These are phyloP conservation scores for Calamus simplicifolius DNA, from an alignment of 176 grass and related monocot genomes.

Conservation along the genomic window DNA sequence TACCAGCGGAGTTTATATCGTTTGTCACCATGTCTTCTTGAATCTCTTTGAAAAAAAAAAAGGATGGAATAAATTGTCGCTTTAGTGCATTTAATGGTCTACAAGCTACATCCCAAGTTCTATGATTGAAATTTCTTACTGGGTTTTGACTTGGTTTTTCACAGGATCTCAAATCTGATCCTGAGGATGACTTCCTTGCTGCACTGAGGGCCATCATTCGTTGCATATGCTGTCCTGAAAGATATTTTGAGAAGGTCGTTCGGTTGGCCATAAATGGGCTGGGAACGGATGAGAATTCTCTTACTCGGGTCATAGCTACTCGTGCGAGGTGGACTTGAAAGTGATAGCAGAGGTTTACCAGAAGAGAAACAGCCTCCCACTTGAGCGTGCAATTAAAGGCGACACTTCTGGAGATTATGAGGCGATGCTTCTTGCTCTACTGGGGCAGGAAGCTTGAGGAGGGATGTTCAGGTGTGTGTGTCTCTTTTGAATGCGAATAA, in stretches of 20 bases:
- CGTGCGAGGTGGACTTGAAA: conserved; percentile 90
- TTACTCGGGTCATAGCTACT: conserved; percentile 67
- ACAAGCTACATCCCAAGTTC: no score
- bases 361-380: conserved; percentile 63
- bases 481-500: no score
- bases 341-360: conserved; percentile 65
- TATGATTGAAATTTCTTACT: not conserved
- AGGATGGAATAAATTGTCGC: no score
- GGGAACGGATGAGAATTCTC: conserved; percentile 71
- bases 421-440: conserved; percentile 65
- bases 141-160: not conserved
- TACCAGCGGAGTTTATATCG: no score
- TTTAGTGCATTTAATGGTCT: no score
- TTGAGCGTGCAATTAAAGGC: conserved; percentile 41
- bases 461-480: no score
- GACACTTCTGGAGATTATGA: conserved; percentile 81
- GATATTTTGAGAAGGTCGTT: conserved; percentile 71
- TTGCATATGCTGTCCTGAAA: conserved; percentile 59
- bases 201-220: conserved; percentile 52
- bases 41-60: no score
- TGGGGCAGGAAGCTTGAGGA: conserved; percentile 33
- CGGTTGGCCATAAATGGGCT: conserved; percentile 51
- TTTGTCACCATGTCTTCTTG: no score
- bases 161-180: conserved; percentile 86
- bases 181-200: conserved; percentile 75